phyloP scores from a whole-genome alignment of 176 grass and related monocot species.

The Oryza australiensis region DNA sequence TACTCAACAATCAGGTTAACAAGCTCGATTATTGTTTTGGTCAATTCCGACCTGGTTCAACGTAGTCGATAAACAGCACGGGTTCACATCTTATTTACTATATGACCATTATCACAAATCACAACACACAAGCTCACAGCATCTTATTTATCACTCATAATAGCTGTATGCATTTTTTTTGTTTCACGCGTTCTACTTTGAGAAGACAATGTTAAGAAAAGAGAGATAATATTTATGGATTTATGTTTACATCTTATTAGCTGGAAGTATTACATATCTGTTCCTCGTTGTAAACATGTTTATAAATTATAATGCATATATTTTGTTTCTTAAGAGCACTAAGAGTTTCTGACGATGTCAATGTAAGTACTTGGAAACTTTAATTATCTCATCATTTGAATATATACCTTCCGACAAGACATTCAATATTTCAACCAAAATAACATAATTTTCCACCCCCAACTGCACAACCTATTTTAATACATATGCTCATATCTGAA shows the following conservation, averaged over 20 bases:
- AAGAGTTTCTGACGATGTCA: not conserved
- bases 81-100: not conserved
- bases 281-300: constrained; percentile 8
- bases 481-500: too few species aligned
- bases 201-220: constrained; percentile 39
- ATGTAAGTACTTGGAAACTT: not conserved
- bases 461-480: too few species aligned
- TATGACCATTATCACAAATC: constrained; percentile 14
- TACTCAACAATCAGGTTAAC: constrained; percentile 2
- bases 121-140: not conserved
- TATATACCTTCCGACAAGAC: too few species aligned
- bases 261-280: not conserved
- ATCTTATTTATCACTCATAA: not conserved
- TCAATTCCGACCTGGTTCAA: not conserved
- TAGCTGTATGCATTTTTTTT: not conserved
- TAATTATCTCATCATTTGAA: not conserved
- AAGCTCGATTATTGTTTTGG: not conserved
- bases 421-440: too few species aligned
- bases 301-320: not conserved
- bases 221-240: not conserved
- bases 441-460: too few species aligned
- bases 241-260: constrained; percentile 22
- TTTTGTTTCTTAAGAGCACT: not conserved
- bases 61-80: constrained; percentile 21
- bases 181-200: constrained; percentile 15